phyloP scores from a whole-genome alignment of 805 yeast species.

The Candida caryicola region DNA sequence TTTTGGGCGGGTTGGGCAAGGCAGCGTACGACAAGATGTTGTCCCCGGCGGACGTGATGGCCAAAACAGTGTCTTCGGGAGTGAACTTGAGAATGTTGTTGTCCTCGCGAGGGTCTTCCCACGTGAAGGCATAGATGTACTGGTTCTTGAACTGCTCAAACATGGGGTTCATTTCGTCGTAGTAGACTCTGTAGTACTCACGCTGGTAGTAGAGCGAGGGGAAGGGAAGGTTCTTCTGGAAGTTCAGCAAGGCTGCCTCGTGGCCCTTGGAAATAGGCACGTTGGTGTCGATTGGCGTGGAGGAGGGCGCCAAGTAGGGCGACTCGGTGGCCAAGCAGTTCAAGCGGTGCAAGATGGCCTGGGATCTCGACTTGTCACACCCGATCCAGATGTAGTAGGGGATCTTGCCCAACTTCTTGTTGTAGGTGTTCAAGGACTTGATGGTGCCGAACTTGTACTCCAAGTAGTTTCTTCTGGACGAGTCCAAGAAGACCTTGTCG shows the following conservation, averaged over 20 bases:
- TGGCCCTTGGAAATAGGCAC: conserved; percentile 62
- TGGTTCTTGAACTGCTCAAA: conserved; percentile 73
- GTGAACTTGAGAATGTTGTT: conserved; percentile 59
- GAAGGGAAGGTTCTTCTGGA: conserved; percentile 64
- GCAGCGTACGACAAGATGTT: conserved; percentile 72
- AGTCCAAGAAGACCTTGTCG: conserved; percentile 74
- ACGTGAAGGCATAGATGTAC: conserved; percentile 82
- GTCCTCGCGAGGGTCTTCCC: conserved; percentile 90
- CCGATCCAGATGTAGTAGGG: conserved; percentile 87
- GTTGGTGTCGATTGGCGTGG: conserved; percentile 24
- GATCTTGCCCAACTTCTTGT: conserved; percentile 63
- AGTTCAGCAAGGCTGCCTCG: conserved; percentile 67
- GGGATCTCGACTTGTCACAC: conserved; percentile 39
- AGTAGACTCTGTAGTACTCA: conserved; percentile 77
- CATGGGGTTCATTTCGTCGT: conserved; percentile 65
- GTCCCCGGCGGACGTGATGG: conserved; percentile 87
- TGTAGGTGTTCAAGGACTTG: conserved; percentile 67
- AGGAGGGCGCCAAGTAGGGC: conserved; percentile 70
- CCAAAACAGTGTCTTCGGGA: conserved; percentile 68
- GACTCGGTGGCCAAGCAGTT: conserved; percentile 78
- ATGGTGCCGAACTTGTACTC: conserved; percentile 82
- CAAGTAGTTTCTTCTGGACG: conserved; percentile 77
- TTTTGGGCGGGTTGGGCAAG: conserved; percentile 66
- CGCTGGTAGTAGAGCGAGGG: conserved; percentile 79
- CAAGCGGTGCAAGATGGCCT: conserved; percentile 54